phyloP scores from a whole-genome alignment of 192 early-diverging fungal species.

The Coemansia sp. region DNA sequence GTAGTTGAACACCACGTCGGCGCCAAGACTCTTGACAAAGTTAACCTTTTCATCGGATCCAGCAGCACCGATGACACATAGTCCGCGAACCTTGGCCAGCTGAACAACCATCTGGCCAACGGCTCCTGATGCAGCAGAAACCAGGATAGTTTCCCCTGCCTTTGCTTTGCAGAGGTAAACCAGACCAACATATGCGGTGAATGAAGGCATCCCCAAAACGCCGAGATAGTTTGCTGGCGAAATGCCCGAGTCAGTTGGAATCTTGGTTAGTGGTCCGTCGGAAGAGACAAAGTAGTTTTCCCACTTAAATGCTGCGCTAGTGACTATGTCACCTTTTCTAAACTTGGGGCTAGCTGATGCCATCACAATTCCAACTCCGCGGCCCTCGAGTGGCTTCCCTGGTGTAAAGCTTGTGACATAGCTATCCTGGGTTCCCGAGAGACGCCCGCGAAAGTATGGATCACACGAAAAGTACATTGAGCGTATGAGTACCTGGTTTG shows the following conservation, averaged over 20 bases:
- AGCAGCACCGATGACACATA: conserved; percentile 77
- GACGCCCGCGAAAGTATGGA: background rate
- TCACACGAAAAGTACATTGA: conserved; percentile 8
- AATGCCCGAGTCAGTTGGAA: conserved; percentile 28
- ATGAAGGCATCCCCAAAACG: conserved; percentile 78
- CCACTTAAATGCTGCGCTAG: conserved; percentile 57
- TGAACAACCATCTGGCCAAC: conserved; percentile 80
- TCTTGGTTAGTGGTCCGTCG: conserved; percentile 1
- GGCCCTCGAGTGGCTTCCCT: conserved; percentile 56
- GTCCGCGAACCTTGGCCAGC: conserved; percentile 71
- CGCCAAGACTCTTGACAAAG: conserved; percentile 65
- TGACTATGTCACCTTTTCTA: conserved; percentile 61
- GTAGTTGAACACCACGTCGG: conserved; percentile 92
- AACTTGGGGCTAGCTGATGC: conserved; percentile 59
- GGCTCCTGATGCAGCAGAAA: conserved; percentile 77
- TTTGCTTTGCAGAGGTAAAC: conserved; percentile 66
- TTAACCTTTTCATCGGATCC: conserved; percentile 83
- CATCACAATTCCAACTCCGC: conserved; percentile 62
- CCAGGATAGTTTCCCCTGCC: conserved; percentile 77
- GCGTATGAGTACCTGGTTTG: conserved; percentile 2
- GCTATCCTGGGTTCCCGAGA: background rate
- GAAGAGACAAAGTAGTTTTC: conserved; percentile 36
- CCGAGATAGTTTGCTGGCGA: conserved; percentile 61
- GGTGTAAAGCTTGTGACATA: conserved; percentile 2
- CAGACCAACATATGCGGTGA: conserved; percentile 74